Evolutionary conservation across 495 filamentous ascomycete species (phyloP).

Genomic region (Neurospora cerealis): DNA sequence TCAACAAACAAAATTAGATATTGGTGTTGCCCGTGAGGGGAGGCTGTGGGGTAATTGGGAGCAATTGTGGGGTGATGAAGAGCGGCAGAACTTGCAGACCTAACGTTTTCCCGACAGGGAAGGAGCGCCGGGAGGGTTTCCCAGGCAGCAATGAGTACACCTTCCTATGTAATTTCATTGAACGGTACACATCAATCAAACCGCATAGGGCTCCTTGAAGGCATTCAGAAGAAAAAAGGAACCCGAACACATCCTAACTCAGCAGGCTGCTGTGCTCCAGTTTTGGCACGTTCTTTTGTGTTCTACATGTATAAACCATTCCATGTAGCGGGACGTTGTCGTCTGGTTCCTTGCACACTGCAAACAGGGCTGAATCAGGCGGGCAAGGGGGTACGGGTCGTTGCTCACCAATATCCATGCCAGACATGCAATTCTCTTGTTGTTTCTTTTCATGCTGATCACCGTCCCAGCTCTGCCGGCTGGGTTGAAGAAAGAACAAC

Average conservation of each 20-base stretch:
- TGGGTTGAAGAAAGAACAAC: neutral
- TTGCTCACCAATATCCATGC: neutral
- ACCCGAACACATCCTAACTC: neutral
- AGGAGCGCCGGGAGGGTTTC: neutral
- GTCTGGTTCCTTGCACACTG: neutral
- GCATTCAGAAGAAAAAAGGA: neutral
- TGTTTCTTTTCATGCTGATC: neutral
- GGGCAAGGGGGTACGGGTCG: neutral
- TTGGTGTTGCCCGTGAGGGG: neutral
- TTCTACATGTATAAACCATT: neutral
- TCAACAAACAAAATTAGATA: neutral
- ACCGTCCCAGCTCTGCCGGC: neutral
- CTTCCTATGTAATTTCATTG: neutral
- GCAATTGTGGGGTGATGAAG: neutral
- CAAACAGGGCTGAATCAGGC: neutral
- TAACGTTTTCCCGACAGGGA: neutral
- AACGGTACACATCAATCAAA: neutral
- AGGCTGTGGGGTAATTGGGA: neutral
- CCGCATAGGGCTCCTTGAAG: neutral
- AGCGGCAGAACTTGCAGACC: neutral
- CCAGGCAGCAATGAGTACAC: neutral
- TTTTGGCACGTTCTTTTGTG: neutral
- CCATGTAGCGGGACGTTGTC: neutral
- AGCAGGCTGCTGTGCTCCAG: neutral
- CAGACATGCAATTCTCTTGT: neutral